phyloP scores from a whole-genome alignment of 495 filamentous ascomycete species.

The Astrothelium macrocarpum region DNA sequence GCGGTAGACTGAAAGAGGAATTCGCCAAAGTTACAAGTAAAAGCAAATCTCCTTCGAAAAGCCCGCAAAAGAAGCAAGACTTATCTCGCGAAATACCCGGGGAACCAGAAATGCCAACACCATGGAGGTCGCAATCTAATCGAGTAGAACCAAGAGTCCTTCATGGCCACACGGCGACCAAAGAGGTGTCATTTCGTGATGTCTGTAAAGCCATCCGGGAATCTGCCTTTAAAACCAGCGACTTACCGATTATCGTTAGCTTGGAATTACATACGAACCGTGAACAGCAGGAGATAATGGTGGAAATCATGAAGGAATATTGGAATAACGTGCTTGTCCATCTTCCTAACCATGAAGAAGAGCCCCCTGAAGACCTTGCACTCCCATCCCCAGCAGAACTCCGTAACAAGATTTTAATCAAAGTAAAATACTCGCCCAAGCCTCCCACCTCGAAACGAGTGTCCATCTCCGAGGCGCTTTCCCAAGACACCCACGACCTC shows the following conservation, averaged over 20 bases:
- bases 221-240: slow-evolving; percentile 61
- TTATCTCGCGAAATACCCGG: slow-evolving; percentile 10
- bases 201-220: slow-evolving; percentile 74
- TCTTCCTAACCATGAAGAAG: slow-evolving; percentile 38
- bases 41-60: neutral
- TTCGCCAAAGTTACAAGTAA: slow-evolving; percentile 2
- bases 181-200: slow-evolving; percentile 71
- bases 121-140: slow-evolving; percentile 31
- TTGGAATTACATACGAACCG: slow-evolving; percentile 75
- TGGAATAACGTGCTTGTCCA: slow-evolving; percentile 66
- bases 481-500: slow-evolving; percentile 51
- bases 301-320: slow-evolving; percentile 72
- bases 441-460: neutral
- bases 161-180: slow-evolving; percentile 86
- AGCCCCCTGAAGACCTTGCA: slow-evolving; percentile 33
- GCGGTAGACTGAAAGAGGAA: slow-evolving; percentile 18
- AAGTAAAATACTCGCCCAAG: slow-evolving; percentile 65
- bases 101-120: slow-evolving; percentile 27
- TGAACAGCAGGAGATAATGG: slow-evolving; percentile 79
- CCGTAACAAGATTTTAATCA: slow-evolving; percentile 73
- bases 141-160: slow-evolving; percentile 64
- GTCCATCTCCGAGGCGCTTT: neutral
- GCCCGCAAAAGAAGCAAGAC: neutral
- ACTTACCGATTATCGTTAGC: slow-evolving; percentile 78
- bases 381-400: slow-evolving; percentile 61